phyloP scores from a whole-genome alignment of 2,329 filamentous ascomycete genomes.

The Penicillium occitanis region DNA sequence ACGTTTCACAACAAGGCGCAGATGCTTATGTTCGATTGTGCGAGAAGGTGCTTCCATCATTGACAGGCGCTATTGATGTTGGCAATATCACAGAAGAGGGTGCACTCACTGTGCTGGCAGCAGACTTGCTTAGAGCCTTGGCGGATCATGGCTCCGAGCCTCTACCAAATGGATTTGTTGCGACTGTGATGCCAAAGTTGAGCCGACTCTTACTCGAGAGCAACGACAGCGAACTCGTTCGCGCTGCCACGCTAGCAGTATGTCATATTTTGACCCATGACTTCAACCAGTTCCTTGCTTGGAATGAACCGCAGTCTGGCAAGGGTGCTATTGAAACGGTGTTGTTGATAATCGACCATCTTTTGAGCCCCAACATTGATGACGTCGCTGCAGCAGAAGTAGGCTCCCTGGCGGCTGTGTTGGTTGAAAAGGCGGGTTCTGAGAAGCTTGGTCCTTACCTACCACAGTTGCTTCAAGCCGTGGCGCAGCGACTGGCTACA shows the following conservation, averaged over 20 bases:
- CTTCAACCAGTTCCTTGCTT: conserved; percentile 82
- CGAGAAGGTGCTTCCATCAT: conserved; percentile 78
- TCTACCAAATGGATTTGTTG: conserved; percentile 81
- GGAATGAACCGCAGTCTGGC: conserved; percentile 72
- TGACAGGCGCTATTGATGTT: conserved; percentile 87
- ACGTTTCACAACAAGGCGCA: conserved; percentile 62
- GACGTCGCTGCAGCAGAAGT: conserved; percentile 96
- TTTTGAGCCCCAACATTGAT: conserved; percentile 79
- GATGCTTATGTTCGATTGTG: conserved; percentile 77
- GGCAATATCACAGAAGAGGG: conserved; percentile 77
- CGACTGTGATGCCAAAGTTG: conserved; percentile 81
- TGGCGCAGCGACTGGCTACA: conserved; percentile 78
- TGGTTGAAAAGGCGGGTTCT: conserved; percentile 92
- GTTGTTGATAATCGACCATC: conserved; percentile 85
- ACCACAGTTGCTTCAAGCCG: conserved; percentile 81
- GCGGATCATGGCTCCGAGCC: conserved; percentile 81
- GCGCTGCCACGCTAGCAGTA: conserved; percentile 79
- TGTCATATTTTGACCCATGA: conserved; percentile 90
- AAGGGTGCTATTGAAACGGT: conserved; percentile 85
- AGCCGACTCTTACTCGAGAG: conserved; percentile 78
- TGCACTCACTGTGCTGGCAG: conserved; percentile 79
- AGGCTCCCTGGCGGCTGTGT: conserved; percentile 85
- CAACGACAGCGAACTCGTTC: conserved; percentile 82
- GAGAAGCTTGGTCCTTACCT: conserved; percentile 89
- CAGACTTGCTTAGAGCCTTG: conserved; percentile 77